phyloP scores from a whole-genome alignment of 768 basidiomycete species.

The Strobilomyces echinocephalus region DNA sequence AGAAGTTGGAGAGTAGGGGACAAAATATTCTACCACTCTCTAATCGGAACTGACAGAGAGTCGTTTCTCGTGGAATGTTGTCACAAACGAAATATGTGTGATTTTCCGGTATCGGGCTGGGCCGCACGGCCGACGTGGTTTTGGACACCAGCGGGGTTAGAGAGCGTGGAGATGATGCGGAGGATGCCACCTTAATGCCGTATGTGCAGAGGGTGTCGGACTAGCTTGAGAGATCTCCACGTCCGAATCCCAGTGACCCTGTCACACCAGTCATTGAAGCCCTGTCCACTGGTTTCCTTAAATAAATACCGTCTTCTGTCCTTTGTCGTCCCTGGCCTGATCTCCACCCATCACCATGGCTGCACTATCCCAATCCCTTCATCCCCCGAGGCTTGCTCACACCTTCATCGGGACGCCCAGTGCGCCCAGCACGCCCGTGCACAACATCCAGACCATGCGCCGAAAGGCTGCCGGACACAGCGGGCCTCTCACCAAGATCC shows the following conservation, averaged over 20 bases:
- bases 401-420: constrained; percentile 74
- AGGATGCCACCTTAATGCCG: constrained; percentile 32
- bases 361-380: constrained; percentile 39
- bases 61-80: constrained; percentile 1
- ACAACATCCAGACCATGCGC: constrained; percentile 88
- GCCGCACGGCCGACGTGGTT: neutral
- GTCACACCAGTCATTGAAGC: neutral
- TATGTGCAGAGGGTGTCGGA: neutral
- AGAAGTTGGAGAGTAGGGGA: constrained; percentile 62
- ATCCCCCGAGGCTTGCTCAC: constrained; percentile 68
- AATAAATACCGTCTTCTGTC: neutral
- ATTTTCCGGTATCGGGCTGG: neutral
- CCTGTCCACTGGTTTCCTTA: neutral
- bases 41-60: constrained; percentile 42
- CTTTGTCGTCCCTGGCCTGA: constrained; percentile 9
- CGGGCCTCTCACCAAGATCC: constrained; percentile 85
- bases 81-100: neutral
- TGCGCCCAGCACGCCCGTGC: constrained; percentile 78
- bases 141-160: constrained; percentile 4
- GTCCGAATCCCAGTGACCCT: neutral
- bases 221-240: constrained; percentile 5
- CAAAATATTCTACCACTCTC: constrained; percentile 63
- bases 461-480: constrained; percentile 87
- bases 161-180: constrained; percentile 6
- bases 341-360: constrained; percentile 24